Evolutionary conservation across 768 basidiomycete genomes (phyloP).

Genomic region (Mycena filopes): DNA sequence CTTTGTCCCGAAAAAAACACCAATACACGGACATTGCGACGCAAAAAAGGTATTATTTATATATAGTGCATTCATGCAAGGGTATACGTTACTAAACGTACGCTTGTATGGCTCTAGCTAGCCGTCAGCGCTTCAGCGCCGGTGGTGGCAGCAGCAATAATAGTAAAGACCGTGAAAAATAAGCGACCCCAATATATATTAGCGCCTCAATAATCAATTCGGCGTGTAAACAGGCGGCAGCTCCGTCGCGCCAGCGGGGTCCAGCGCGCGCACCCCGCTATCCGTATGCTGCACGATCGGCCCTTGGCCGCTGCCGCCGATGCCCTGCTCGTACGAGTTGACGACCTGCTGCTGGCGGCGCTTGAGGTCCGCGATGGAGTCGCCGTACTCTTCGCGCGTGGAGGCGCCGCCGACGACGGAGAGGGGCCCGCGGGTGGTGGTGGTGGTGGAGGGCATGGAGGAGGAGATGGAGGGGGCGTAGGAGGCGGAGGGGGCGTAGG

Average conservation of each 20-base stretch:
- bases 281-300: constrained; percentile 40
- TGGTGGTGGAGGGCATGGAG: constrained; percentile 11
- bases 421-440: constrained; percentile 13
- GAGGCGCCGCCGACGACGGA: constrained; percentile 15
- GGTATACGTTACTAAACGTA: too few species aligned
- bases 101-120: too few species aligned
- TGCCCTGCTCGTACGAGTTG: constrained; percentile 29
- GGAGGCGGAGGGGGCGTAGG: constrained; percentile 20
- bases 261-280: constrained; percentile 39
- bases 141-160: background rate
- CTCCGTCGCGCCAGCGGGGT: constrained; percentile 33
- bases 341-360: constrained; percentile 32
- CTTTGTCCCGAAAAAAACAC: too few species aligned
- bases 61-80: too few species aligned
- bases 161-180: background rate
- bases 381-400: constrained; percentile 10
- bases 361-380: constrained; percentile 34
- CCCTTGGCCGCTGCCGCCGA: background rate
- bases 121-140: too few species aligned
- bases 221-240: constrained; percentile 48
- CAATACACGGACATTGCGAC: too few species aligned
- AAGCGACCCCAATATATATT: background rate
- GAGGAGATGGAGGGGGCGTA: constrained; percentile 15
- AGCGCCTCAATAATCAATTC: constrained; percentile 26
- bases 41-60: too few species aligned